Conservation (phyloP, 140 eudicot genomes). For the Flaveria floridana region DNA sequence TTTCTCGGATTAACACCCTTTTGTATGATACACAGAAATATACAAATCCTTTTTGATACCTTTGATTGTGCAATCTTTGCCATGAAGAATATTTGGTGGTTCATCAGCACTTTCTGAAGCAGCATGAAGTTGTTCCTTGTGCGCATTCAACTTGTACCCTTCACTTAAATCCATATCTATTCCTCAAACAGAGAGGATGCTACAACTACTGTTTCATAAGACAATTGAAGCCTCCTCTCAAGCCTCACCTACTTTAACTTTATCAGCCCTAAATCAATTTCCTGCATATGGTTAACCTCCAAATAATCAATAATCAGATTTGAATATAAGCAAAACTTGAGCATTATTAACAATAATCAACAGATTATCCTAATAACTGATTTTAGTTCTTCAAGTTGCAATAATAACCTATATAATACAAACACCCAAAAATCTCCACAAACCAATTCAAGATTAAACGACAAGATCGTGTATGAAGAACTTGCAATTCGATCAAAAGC, state of each 20-base stretch:
- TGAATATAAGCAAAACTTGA: too few species aligned
- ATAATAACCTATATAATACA: not conserved
- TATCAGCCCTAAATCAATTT: constrained; percentile 20
- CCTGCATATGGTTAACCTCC: constrained; percentile 7
- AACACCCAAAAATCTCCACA: too few species aligned
- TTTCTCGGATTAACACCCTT: too few species aligned
- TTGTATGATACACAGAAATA: not conserved
- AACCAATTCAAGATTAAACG: too few species aligned
- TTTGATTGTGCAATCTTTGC: constrained; percentile 36
- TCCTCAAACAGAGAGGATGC: constrained; percentile 39
- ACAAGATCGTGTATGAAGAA: not conserved
- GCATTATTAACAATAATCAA: not conserved
- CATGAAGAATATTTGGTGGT: constrained; percentile 39
- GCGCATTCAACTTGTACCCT: constrained; percentile 48
- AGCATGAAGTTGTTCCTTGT: constrained; percentile 47
- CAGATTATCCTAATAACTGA: too few species aligned
- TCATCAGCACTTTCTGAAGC: constrained; percentile 56
- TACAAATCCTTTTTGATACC: constrained; percentile 29
- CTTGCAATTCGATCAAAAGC: not conserved
- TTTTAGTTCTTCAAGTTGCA: not conserved
- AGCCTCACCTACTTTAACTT: not conserved
- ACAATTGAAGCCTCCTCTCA: constrained; percentile 33
- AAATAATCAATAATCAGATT: not conserved
- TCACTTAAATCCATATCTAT: constrained; percentile 46
- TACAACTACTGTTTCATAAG: constrained; percentile 30